These are phyloP conservation scores for Babesia ovis DNA, from an alignment of 169 alveolate genomes.

Conservation along the genomic window DNA sequence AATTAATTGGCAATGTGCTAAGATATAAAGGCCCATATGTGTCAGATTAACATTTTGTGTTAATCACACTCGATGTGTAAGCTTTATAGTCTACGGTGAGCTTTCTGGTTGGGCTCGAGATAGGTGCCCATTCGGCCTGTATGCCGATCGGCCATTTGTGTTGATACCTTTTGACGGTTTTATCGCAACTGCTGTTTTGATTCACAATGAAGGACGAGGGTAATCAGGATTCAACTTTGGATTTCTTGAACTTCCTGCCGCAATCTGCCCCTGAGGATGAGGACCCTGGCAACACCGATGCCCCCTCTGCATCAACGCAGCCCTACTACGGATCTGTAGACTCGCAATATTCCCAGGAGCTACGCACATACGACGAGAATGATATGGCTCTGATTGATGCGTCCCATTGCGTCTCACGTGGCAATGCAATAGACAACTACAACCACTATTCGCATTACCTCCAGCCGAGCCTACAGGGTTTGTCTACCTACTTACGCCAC, in stretches of 20 bases:
- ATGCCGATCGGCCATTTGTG: no score
- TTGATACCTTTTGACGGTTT: no score
- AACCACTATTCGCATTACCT: slow-evolving; percentile 15
- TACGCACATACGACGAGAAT: background rate
- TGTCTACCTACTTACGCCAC: background rate
- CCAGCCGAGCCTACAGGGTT: background rate
- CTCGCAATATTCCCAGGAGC: background rate
- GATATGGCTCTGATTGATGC: slow-evolving; percentile 16
- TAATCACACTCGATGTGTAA: no score
- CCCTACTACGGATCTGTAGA: background rate
- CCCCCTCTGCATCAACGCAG: background rate
- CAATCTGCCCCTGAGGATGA: slow-evolving; percentile 6
- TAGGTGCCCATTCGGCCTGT: no score
- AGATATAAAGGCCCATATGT: no score
- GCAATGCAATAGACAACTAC: background rate
- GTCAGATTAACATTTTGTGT: no score
- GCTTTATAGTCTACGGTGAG: no score
- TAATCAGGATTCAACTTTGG: slow-evolving; percentile 3
- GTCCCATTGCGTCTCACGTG: background rate
- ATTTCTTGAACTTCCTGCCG: slow-evolving; percentile 26
- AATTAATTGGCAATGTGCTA: no score
- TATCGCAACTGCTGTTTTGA: no score
- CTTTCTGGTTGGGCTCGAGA: no score
- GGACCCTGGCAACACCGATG: background rate
- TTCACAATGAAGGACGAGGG: slow-evolving; percentile 1